Percentiles rank a stretch among this genome's conserved stretches.
Conservation (phyloP, 345 rosid species). For the Salix suchowensis region DNA sequence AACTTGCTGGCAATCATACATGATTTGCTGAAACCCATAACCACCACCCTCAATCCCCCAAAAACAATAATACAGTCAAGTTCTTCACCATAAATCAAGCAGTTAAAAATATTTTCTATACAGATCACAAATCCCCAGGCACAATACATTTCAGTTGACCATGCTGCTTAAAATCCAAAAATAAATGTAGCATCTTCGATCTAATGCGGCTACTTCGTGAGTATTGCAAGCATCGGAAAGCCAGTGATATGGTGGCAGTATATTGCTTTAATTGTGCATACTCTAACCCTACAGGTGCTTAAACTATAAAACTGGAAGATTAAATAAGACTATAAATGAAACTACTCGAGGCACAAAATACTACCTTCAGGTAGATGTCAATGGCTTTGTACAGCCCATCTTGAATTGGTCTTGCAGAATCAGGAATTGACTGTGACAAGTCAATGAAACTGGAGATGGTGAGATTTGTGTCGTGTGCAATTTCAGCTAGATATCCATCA, state of each 20-base stretch:
- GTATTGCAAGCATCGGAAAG: background rate
- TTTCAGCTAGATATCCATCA: slow-evolving; percentile 66
- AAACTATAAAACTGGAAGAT: background rate
- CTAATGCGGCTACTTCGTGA: background rate
- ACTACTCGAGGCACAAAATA: background rate
- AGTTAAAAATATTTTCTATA: background rate
- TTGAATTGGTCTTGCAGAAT: slow-evolving; percentile 65
- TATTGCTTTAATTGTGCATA: background rate
- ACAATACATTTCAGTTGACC: background rate
- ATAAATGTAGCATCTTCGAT: background rate
- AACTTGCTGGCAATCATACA: background rate
- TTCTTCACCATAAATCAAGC: background rate
- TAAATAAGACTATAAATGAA: background rate
- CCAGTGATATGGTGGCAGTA: background rate
- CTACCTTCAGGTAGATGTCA: slow-evolving; percentile 74
- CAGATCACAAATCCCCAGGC: background rate
- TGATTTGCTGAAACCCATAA: background rate
- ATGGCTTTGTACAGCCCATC: slow-evolving; percentile 83
- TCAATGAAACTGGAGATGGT: slow-evolving; percentile 46
- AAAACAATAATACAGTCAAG: background rate
- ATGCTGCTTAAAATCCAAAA: background rate
- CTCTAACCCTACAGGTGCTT: background rate
- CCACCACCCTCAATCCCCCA: background rate
- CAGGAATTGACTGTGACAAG: slow-evolving; percentile 55
- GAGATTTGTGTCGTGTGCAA: slow-evolving; percentile 48